These are phyloP conservation scores for Cutaneotrichosporon sp. DNA, from an alignment of 1,284 basidiomycete species.

Conservation along the genomic window DNA sequence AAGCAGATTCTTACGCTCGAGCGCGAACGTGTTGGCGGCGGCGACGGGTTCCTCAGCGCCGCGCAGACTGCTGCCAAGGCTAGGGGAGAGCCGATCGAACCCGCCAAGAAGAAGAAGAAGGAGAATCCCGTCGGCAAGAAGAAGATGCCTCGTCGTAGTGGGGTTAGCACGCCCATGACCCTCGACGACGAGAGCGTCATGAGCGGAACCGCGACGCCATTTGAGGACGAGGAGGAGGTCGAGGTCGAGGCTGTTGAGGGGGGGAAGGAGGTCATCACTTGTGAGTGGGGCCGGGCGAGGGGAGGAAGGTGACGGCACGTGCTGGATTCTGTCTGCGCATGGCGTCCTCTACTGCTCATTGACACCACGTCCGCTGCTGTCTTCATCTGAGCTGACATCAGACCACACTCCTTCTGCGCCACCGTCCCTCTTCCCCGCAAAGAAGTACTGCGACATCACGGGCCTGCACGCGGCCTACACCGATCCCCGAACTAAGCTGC, in stretches of 20 bases:
- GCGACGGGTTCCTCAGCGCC: conserved; percentile 45
- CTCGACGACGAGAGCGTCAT: conserved; percentile 24
- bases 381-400: conserved; percentile 17
- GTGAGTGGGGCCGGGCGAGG: conserved; percentile 31
- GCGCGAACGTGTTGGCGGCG: conserved; percentile 45
- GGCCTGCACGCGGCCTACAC: conserved; percentile 55
- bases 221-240: conserved; percentile 14
- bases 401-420: conserved; percentile 52
- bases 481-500: conserved; percentile 52
- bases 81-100: conserved; percentile 43
- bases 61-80: conserved; percentile 38
- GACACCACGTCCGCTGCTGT: not conserved
- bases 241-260: conserved; percentile 19
- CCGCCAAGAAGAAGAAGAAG: conserved; percentile 46
- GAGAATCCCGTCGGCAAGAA: conserved; percentile 24
- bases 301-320: not conserved
- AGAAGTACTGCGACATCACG: conserved; percentile 58
- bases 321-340: not conserved
- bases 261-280: conserved; percentile 47
- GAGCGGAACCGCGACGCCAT: conserved; percentile 24
- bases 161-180: conserved; percentile 33
- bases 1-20: conserved; percentile 53
- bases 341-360: not conserved
- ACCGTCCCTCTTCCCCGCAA: conserved; percentile 51
- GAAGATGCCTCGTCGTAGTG: conserved; percentile 23